phyloP scores from a whole-genome alignment of 2,329 filamentous ascomycete species.

The Colletotrichum eremochloae region DNA sequence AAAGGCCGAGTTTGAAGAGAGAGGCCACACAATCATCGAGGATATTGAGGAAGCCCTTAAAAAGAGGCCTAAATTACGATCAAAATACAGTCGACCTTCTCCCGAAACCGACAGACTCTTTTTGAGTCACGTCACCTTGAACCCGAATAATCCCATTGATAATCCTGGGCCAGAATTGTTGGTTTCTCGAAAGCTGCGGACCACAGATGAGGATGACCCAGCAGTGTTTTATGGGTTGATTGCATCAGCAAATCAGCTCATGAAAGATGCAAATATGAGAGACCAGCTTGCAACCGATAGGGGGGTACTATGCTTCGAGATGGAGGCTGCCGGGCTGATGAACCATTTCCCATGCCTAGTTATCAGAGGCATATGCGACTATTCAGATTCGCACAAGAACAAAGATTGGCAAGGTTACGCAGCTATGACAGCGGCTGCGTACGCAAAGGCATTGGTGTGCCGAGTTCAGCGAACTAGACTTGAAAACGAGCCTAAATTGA shows the following conservation, averaged over 20 bases:
- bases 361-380: slow-evolving; percentile 57
- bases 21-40: neutral
- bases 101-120: neutral
- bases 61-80: neutral
- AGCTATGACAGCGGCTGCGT: slow-evolving; percentile 51
- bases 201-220: neutral
- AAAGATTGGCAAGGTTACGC: slow-evolving; percentile 55
- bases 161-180: neutral
- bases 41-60: neutral
- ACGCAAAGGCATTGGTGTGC: slow-evolving; percentile 32
- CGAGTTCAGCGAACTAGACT: neutral
- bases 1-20: neutral
- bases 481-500: neutral
- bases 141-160: neutral
- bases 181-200: neutral
- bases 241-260: slow-evolving; percentile 52
- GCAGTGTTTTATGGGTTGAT: slow-evolving; percentile 45
- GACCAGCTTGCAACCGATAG: slow-evolving; percentile 48
- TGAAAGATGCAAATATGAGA: slow-evolving; percentile 49
- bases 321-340: slow-evolving; percentile 21
- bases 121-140: neutral
- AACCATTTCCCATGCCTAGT: slow-evolving; percentile 45
- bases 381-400: slow-evolving; percentile 56
- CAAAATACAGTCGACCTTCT: neutral
- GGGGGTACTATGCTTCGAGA: slow-evolving; percentile 47